Base-by-base conservation (phyloP, 2,329 filamentous ascomycete genomes). In the Lecanicillium sp. region DNA sequence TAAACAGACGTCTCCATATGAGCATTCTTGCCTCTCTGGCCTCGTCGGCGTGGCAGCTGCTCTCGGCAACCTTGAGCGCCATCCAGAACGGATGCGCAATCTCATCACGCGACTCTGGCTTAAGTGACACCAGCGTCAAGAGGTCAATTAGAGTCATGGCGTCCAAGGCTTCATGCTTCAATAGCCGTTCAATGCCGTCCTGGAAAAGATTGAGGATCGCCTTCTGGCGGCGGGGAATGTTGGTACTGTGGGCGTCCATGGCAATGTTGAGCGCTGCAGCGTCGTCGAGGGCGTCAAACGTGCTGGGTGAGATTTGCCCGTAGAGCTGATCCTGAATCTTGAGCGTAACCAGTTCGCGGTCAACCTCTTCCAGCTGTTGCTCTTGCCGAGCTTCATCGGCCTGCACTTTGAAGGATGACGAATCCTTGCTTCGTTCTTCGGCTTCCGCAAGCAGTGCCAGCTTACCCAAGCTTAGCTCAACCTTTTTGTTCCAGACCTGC, bases 401-500 rank as follows among this genome's bases (percentile, higher is more conserved):
- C 44, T 59, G 51, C 29, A 55, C 51, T 45, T 70, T 62, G 40
- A 68, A 57, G 38, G 57, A 52, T 39, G 62, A 53, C 35, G 55
- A 48, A 42, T 56, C 54, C 20, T 45, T 33, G 14, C 43, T 44
- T 25, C 48, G 51, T 42, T 51, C 53, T 37, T 64, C 59, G 7
- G 64, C 68, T 29, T 79, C 75, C 13, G 85, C 85, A 47, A 95
- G 62, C 38, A 79, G 70, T 13, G 81, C 76, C 33, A 98, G 71
- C 60, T 95, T 96, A 27, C 85, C 84, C 29, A 98, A 70, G 43
- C 87, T 94, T 18, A 96, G 67, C 60, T 96, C 84, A 25, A 95
- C 85, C 59, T 94, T 92, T 65, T 94, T 94, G 62, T 79, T 87
- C 90, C 90, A 96, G 4, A 92, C 64, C 50, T 89, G 83, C 37